phyloP scores from a whole-genome alignment of 192 early-diverging fungal species.

The Chytriomyces sp. region DNA sequence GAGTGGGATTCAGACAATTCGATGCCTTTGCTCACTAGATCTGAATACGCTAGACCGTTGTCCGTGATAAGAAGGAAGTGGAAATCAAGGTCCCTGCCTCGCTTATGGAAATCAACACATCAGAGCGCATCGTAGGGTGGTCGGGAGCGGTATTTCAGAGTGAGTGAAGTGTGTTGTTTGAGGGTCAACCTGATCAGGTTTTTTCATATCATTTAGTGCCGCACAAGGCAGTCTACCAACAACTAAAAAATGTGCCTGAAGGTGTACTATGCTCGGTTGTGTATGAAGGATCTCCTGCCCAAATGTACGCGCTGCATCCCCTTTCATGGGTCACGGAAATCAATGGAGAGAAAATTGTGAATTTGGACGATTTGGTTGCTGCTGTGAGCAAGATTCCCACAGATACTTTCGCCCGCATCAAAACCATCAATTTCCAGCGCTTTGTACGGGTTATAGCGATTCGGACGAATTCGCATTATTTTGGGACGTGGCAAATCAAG shows the following conservation, averaged over 20 bases:
- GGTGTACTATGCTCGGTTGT: conserved; percentile 50
- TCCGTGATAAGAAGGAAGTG: conserved; percentile 28
- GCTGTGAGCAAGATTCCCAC: conserved; percentile 31
- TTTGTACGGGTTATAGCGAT: conserved; percentile 43
- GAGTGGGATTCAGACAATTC: neutral
- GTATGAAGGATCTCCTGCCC: conserved; percentile 49
- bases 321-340: conserved; percentile 42
- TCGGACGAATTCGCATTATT: conserved; percentile 46
- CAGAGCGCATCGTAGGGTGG: conserved; percentile 36
- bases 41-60: conserved; percentile 4
- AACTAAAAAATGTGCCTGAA: conserved; percentile 44
- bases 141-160: conserved; percentile 46
- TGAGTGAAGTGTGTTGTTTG: neutral
- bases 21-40: neutral
- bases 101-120: conserved; percentile 17
- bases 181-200: no score
- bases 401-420: conserved; percentile 41
- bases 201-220: conserved; percentile 35
- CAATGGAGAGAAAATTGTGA: conserved; percentile 26
- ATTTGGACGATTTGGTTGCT: conserved; percentile 35
- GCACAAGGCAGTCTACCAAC: conserved; percentile 45
- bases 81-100: conserved; percentile 12
- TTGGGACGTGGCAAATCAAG: conserved; percentile 41
- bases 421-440: conserved; percentile 37
- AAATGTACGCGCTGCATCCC: conserved; percentile 39